Base-by-base conservation (phyloP, 331 rosid genomes). In the Pyrus hybrid region DNA sequence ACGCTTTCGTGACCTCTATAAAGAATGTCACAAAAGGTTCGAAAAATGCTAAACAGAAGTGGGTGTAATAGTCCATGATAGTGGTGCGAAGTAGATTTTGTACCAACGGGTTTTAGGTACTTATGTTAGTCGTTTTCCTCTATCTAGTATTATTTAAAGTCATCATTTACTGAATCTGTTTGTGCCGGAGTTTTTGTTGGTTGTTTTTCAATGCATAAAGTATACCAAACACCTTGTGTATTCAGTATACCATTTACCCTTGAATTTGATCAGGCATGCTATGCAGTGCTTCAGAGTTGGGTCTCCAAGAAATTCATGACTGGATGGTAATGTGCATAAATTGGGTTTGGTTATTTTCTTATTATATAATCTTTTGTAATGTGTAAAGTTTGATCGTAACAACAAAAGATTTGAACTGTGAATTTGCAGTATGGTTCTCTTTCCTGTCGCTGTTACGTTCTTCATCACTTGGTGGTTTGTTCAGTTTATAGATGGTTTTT, bases 201-300 rank as follows among this genome's bases (percentile, higher is more conserved):
- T 18, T 51, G 9, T 5, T 30, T 29, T 10, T 22, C 64, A 29
- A 13, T 70, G 23, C 21, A 47, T 69, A 26, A 21, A 51, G 63
- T 53, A 29, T 17, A 29, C 47, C 9, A 69, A 45, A 47, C 21
- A 47, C 5, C 8, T 70, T 51, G 26, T 70, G 28, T 18, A 6
- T 54, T 3, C 29, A 51, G 49, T 30, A 71, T 29, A 17, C 5
- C 28, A 26, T 51, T 72, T 58, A 75, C 62, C 18, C 49, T 78
- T 61, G 79, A 29, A 47, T 63, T 57, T 63, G 30, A 69, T 69
- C 81, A 85, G 88, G 88, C 88, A 22, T 85, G 88, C 83, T 82
- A 85, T 79, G 88, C 88, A 47, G 88, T 85, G 45, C 88, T 85
- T 62, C 88, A 76, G 64, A 85, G 88, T 79, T 85, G 88, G 88